phyloP scores from a whole-genome alignment of 306 rosid species.

The Senna siamea region DNA sequence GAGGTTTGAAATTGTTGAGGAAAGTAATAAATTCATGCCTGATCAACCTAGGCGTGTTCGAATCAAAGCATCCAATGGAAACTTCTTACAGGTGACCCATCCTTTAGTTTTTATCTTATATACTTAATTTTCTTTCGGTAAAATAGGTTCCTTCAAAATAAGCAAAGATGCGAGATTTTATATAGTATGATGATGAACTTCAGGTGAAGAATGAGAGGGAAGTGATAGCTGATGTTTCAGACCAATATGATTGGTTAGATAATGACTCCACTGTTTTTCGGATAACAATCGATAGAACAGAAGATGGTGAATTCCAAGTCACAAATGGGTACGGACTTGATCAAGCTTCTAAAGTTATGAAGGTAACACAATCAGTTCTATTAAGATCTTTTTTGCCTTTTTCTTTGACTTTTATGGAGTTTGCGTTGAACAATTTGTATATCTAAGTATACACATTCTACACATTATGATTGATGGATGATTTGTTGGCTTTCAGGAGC shows the following conservation, averaged over 20 bases:
- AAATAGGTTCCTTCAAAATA: not conserved
- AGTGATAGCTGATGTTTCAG: conserved; percentile 63
- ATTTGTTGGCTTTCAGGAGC: conserved; percentile 47
- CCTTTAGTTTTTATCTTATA: not conserved
- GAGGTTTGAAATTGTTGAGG: conserved; percentile 53
- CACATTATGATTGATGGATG: not conserved
- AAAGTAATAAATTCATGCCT: conserved; percentile 28
- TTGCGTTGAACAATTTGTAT: too few species aligned
- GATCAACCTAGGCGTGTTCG: conserved; percentile 44
- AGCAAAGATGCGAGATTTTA: not conserved
- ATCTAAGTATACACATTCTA: not conserved
- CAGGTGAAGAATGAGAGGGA: conserved; percentile 56
- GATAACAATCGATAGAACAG: conserved; percentile 22
- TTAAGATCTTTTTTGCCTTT: too few species aligned
- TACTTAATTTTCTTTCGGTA: not conserved
- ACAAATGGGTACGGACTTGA: conserved; percentile 71
- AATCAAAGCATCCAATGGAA: conserved; percentile 68
- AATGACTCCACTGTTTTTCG: conserved; percentile 65
- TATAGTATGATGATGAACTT: conserved; percentile 35
- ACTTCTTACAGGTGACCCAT: conserved; percentile 60
- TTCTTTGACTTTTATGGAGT: not conserved
- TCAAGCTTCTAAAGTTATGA: conserved; percentile 60
- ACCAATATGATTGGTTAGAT: conserved; percentile 49
- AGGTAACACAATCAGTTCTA: too few species aligned
- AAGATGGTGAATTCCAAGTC: conserved; percentile 71